phyloP scores from a whole-genome alignment of 768 basidiomycete species.

The Coprinopsis sp. region DNA sequence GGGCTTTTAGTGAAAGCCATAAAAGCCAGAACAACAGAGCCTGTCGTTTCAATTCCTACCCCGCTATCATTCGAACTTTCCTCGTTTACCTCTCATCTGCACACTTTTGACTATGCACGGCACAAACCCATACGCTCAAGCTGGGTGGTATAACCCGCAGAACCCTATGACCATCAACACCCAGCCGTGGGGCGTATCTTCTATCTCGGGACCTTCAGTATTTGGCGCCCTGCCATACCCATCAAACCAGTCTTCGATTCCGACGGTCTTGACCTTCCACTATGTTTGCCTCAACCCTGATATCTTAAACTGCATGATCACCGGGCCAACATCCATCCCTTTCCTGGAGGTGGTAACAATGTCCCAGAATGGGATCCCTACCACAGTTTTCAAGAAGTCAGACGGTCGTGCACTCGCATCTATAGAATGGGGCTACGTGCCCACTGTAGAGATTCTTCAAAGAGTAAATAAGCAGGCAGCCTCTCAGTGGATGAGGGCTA shows the following conservation, averaged over 20 bases:
- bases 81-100: neutral
- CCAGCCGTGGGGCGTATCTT: constrained; percentile 7
- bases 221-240: constrained; percentile 16
- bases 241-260: constrained; percentile 2
- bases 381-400: constrained; percentile 19
- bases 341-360: constrained; percentile 38
- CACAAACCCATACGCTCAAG: constrained; percentile 14
- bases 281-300: constrained; percentile 37
- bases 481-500: constrained; percentile 39
- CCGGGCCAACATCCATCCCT: constrained; percentile 37
- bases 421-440: constrained; percentile 41
- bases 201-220: constrained; percentile 11
- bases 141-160: constrained; percentile 13
- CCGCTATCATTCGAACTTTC: neutral
- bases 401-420: constrained; percentile 32
- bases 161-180: constrained; percentile 14
- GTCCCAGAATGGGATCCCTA: constrained; percentile 16
- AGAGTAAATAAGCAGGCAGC: constrained; percentile 29
- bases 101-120: constrained; percentile 11
- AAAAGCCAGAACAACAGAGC: no score
- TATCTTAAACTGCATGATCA: constrained; percentile 40
- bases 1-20: no score
- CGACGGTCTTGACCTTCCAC: constrained; percentile 33
- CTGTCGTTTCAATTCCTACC: neutral
- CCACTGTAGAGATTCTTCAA: constrained; percentile 36